Conservation (phyloP, 2,329 filamentous ascomycete species). For the Monilinia fructigena region DNA sequence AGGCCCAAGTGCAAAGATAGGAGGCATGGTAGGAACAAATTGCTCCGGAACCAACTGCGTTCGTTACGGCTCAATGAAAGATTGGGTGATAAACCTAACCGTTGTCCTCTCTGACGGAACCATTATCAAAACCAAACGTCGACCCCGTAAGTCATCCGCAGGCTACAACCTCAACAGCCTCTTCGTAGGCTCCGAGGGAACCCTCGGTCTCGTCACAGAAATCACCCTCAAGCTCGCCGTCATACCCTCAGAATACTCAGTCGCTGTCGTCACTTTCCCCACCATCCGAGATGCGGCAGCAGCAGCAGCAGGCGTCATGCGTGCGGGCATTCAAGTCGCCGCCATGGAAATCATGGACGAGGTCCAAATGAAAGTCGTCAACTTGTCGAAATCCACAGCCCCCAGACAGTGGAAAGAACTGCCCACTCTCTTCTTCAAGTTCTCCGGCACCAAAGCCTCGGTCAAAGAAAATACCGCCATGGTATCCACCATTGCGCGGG, state of each 20-base stretch:
- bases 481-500: slow-evolving; percentile 66
- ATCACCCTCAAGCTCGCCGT: slow-evolving; percentile 78
- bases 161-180: slow-evolving; percentile 80
- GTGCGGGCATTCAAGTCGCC: slow-evolving; percentile 47
- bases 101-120: slow-evolving; percentile 77
- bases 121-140: slow-evolving; percentile 72
- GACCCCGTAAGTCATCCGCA: slow-evolving; percentile 78
- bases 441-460: slow-evolving; percentile 74
- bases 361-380: slow-evolving; percentile 81
- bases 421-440: slow-evolving; percentile 82
- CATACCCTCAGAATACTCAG: slow-evolving; percentile 71
- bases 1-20: slow-evolving; percentile 67
- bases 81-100: slow-evolving; percentile 81
- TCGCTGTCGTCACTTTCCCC: slow-evolving; percentile 78
- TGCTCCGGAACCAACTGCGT: slow-evolving; percentile 78
- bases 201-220: slow-evolving; percentile 77
- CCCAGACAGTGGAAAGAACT: slow-evolving; percentile 70
- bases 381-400: slow-evolving; percentile 67
- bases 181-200: slow-evolving; percentile 81
- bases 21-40: slow-evolving; percentile 80
- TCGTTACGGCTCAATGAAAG: slow-evolving; percentile 82
- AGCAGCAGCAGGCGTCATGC: slow-evolving; percentile 73
- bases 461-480: slow-evolving; percentile 73
- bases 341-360: slow-evolving; percentile 79
- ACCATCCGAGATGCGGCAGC: slow-evolving; percentile 73